A percentile compares a stretch with the other conserved stretches of the same genome.
Evolutionary conservation across 352 stramenopile species (phyloP).

Genomic region (Phytophthora foliorum): DNA sequence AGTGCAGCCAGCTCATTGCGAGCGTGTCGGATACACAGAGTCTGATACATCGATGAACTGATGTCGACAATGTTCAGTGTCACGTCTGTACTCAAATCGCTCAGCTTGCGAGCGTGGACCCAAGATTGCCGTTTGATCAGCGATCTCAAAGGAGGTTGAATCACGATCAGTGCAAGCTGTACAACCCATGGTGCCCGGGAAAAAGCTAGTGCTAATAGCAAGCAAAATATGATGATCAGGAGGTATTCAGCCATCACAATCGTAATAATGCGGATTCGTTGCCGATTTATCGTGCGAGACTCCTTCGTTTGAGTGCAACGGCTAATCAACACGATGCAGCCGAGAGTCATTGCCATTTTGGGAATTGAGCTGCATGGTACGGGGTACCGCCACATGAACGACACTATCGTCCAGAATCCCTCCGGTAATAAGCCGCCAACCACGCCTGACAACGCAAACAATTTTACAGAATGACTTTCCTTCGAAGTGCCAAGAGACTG

Average conservation of each 20-base stretch:
- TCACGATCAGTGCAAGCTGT: conserved; percentile 38
- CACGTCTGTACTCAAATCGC: conserved; percentile 54
- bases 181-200: conserved; percentile 19
- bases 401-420: conserved; percentile 18
- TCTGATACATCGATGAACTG: conserved; percentile 41
- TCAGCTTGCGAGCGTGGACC: conserved; percentile 42
- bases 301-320: conserved; percentile 5
- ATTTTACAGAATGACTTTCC: conserved; percentile 1
- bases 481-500: conserved; percentile 20
- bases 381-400: conserved; percentile 28
- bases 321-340: conserved; percentile 16
- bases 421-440: conserved; percentile 21
- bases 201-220: conserved; percentile 40
- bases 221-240: conserved; percentile 26
- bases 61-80: conserved; percentile 57
- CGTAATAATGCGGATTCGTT: conserved; percentile 10
- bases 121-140: conserved; percentile 39
- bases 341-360: conserved; percentile 4
- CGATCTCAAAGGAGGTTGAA: conserved; percentile 36
- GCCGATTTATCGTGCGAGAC: neutral
- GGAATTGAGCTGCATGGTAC: conserved; percentile 21
- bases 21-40: conserved; percentile 39
- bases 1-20: conserved; percentile 20
- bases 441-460: neutral
- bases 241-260: conserved; percentile 19